Evolutionary conservation across 441 rosid species (phyloP).

Genomic region (Mallotus japonicus): DNA sequence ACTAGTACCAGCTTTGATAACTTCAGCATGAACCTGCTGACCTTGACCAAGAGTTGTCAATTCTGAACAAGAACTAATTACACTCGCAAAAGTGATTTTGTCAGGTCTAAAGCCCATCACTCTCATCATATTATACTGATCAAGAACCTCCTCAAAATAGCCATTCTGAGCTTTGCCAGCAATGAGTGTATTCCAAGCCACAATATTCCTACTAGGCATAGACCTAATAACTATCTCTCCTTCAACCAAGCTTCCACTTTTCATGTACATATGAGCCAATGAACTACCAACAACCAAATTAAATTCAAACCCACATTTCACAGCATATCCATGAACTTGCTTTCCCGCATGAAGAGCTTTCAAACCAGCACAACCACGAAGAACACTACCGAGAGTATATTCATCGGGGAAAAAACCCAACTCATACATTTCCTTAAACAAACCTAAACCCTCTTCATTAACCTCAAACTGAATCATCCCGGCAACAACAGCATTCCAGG

Average conservation of each 20-base stretch:
- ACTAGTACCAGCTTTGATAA: slow-evolving; percentile 54
- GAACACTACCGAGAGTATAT: slow-evolving; percentile 68
- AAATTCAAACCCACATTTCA: slow-evolving; percentile 57
- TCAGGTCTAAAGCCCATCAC: slow-evolving; percentile 59
- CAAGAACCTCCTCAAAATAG: slow-evolving; percentile 53
- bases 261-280: slow-evolving; percentile 90
- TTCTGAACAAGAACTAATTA: slow-evolving; percentile 80
- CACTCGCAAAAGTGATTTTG: slow-evolving; percentile 67
- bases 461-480: slow-evolving; percentile 59
- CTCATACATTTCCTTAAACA: slow-evolving; percentile 57
- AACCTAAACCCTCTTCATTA: slow-evolving; percentile 58
- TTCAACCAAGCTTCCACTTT: slow-evolving; percentile 53
- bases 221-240: slow-evolving; percentile 61
- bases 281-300: slow-evolving; percentile 71
- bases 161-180: slow-evolving; percentile 83
- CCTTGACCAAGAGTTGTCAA: slow-evolving; percentile 80
- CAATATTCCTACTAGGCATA: slow-evolving; percentile 52
- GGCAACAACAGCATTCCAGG: slow-evolving; percentile 79
- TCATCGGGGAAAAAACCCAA: slow-evolving; percentile 62
- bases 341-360: slow-evolving; percentile 44
- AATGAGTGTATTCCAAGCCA: slow-evolving; percentile 84
- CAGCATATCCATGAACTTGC: slow-evolving; percentile 57
- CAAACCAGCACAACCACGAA: slow-evolving; percentile 76
- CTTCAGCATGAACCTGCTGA: slow-evolving; percentile 83
- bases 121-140: slow-evolving; percentile 66